Base-by-base conservation (phyloP, 176 grass and related monocot species). In the Juncus inflexus region DNA sequence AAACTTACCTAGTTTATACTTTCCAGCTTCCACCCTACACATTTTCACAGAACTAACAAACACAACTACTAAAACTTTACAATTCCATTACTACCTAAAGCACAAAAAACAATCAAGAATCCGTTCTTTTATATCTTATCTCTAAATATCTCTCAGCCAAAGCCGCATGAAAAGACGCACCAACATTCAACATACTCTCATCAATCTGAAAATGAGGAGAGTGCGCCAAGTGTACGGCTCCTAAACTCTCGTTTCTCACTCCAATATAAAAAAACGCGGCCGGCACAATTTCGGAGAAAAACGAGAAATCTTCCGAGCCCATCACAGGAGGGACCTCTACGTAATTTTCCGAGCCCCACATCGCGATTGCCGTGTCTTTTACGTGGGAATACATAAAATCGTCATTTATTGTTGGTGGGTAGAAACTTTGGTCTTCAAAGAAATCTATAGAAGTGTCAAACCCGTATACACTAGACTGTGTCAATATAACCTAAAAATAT, bases 291-390 rank as follows among this genome's bases (percentile, higher is more conserved):
- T 90, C 79, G 3, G 94, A 99, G 71, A 92, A 99, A 83, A 99
- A 99, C 4, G 94, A 74, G 78, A 99, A 99, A 67, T 99, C 94
- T 70, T 99, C 94, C 41, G 94, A 86, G 60, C 94, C 94, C 94
- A 99, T 99, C 66, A 86, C 74, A 2, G 83, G 85, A 64, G 88
- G 76, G 62, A 79, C 88, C 15, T 91, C 83, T 7, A 64, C 84
- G 89, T 90, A 99, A 3, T 60, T 39, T 0, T 6, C 15, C 4
- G 39, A 15, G 11, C 94, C 94, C 5, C 86, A 79, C 0, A 99
- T 78, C 40, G 77, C 61, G 4, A 69, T 0, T 6, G 89, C 85
- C 9, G 79, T 76, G 4, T 65, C 54, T 61, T 73, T 89, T 0
- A 99, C 76, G 63, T 90, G 94, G 13, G 50, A 85, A 57, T 90